These are phyloP conservation scores for Gremmenia infestans DNA, from an alignment of 2,329 filamentous ascomycete genomes.

Conservation along the genomic window DNA sequence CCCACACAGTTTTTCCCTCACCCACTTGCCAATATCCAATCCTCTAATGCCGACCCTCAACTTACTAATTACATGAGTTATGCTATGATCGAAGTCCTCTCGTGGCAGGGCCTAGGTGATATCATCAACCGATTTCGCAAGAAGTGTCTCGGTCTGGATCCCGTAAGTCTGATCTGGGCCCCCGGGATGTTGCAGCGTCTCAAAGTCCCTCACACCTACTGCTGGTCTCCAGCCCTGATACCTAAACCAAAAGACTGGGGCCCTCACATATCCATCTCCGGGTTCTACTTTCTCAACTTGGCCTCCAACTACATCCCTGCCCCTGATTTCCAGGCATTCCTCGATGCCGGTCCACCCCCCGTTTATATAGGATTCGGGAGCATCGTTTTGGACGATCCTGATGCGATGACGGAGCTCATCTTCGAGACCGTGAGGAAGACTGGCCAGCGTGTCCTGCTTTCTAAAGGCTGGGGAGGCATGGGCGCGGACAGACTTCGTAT, in stretches of 20 bases:
- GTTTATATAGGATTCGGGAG: conserved; percentile 74
- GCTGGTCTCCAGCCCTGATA: conserved; percentile 63
- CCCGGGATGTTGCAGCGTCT: conserved; percentile 67
- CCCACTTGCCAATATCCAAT: conserved; percentile 70
- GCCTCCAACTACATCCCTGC: conserved; percentile 58
- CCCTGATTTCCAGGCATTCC: conserved; percentile 48
- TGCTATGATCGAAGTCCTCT: conserved; percentile 76
- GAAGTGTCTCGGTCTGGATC: conserved; percentile 64
- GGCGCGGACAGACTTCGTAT: conserved; percentile 47
- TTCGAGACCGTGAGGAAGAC: conserved; percentile 61
- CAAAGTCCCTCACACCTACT: conserved; percentile 70
- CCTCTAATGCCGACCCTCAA: conserved; percentile 63
- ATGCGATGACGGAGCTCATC: conserved; percentile 64
- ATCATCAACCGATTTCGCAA: conserved; percentile 70
- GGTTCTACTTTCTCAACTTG: conserved; percentile 72
- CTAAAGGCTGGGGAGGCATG: conserved; percentile 71
- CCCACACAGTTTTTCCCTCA: conserved; percentile 68
- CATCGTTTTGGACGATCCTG: conserved; percentile 69
- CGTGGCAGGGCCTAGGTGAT: conserved; percentile 80
- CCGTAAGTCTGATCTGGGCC: conserved; percentile 71
- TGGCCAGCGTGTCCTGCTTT: conserved; percentile 66
- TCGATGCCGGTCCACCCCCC: conserved; percentile 52
- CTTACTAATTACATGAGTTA: conserved; percentile 80
- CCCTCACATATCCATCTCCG: conserved; percentile 65
- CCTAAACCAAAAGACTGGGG: conserved; percentile 67